These are phyloP conservation scores for Reticulascus tulasneorum DNA, from an alignment of 2,329 filamentous ascomycete genomes.

Conservation along the genomic window DNA sequence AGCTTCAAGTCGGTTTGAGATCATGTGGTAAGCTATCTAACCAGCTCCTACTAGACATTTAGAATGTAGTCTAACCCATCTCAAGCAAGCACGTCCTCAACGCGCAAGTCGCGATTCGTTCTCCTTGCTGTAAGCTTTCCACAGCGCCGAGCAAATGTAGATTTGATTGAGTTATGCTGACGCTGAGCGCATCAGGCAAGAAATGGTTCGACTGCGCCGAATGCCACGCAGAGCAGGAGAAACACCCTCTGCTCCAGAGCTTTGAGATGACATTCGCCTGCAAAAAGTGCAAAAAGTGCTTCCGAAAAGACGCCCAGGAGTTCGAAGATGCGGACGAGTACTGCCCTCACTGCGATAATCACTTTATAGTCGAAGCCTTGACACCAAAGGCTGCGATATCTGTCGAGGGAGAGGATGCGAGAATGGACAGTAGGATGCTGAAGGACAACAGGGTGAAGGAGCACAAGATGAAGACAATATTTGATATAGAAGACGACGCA, in stretches of 20 bases:
- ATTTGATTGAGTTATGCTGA: constrained; percentile 4
- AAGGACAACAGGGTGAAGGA: constrained; percentile 78
- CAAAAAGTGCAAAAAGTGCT: constrained; percentile 98
- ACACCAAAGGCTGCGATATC: constrained; percentile 79
- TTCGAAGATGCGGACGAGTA: constrained; percentile 98
- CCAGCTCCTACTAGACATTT: constrained; percentile 4
- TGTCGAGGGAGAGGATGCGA: constrained; percentile 86
- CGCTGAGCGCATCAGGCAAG: constrained; percentile 50
- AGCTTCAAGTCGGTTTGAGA: no score
- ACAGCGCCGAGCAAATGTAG: background rate
- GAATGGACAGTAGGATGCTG: constrained; percentile 85
- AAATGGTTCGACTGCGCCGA: constrained; percentile 99
- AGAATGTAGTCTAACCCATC: constrained; percentile 12
- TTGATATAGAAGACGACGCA: constrained; percentile 70
- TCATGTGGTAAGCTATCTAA: constrained; percentile 32
- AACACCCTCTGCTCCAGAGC: constrained; percentile 70
- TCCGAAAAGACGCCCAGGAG: constrained; percentile 86
- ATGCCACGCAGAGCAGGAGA: constrained; percentile 80
- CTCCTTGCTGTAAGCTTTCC: constrained; percentile 75
- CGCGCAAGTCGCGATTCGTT: constrained; percentile 93
- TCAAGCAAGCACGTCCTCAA: constrained; percentile 95
- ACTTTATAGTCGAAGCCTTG: constrained; percentile 87
- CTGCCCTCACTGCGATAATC: constrained; percentile 98
- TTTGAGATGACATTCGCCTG: constrained; percentile 93
- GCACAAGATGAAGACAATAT: constrained; percentile 57